Evolutionary conservation across 2,329 filamentous ascomycete species (phyloP).

Genomic region (Neofusicoccum parvum): DNA sequence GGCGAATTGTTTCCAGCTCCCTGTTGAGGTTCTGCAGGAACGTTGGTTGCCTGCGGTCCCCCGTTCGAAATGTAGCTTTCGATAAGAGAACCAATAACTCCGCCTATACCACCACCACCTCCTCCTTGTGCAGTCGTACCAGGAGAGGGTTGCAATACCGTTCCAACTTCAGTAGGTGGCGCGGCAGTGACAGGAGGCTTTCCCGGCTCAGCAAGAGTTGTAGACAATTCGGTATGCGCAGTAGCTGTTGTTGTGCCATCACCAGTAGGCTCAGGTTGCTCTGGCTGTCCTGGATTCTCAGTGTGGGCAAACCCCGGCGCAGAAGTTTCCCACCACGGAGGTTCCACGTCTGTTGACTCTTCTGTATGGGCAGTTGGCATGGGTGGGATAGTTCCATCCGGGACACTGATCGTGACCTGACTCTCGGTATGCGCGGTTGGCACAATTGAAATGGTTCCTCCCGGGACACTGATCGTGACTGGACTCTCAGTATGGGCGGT

Average conservation of each 20-base stretch:
- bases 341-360: not conserved
- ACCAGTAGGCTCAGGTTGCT: not conserved
- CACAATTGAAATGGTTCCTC: too few species aligned
- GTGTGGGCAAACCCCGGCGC: conserved; percentile 1
- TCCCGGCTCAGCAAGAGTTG: not conserved
- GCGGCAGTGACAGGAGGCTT: not conserved
- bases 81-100: conserved; percentile 5
- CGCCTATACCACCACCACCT: not conserved
- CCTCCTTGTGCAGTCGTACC: not conserved
- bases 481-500: not conserved
- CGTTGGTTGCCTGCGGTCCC: not conserved
- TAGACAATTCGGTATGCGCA: not conserved
- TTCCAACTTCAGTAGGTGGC: not conserved
- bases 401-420: not conserved
- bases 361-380: not conserved
- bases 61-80: not conserved
- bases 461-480: not conserved
- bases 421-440: not conserved
- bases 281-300: not conserved
- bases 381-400: not conserved
- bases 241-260: not conserved
- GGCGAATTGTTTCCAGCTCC: not conserved
- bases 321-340: not conserved
- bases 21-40: not conserved
- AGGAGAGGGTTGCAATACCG: not conserved